Conservation (phyloP, 2,329 filamentous ascomycete species). For the Bipolaris bicolor region DNA sequence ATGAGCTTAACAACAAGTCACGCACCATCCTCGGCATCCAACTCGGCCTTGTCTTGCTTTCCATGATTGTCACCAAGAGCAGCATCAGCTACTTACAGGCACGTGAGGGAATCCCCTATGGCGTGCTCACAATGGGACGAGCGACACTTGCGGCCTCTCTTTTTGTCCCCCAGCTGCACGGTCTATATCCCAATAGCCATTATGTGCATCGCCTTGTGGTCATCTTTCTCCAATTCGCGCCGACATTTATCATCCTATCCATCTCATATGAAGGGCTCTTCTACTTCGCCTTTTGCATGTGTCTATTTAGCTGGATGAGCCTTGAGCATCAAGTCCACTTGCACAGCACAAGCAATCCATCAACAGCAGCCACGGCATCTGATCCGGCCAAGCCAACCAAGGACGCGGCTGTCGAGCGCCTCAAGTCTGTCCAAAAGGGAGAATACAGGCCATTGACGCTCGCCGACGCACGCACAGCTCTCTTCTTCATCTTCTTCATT, state of each 20-base stretch:
- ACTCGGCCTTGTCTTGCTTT: conserved; percentile 77
- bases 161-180: conserved; percentile 79
- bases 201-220: conserved; percentile 89
- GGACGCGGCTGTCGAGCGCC: conserved; percentile 42
- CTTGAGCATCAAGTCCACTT: conserved; percentile 79
- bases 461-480: conserved; percentile 82
- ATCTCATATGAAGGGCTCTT: conserved; percentile 98
- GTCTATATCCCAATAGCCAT: conserved; percentile 78
- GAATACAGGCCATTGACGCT: conserved; percentile 73
- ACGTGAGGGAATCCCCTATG: conserved; percentile 80
- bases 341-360: conserved; percentile 32
- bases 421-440: conserved; percentile 39
- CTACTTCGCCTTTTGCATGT: conserved; percentile 86
- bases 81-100: conserved; percentile 85
- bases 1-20: conserved; percentile 56
- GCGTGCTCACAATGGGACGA: conserved; percentile 90
- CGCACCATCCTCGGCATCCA: conserved; percentile 70
- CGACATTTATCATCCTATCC: conserved; percentile 92
- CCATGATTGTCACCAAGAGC: conserved; percentile 85
- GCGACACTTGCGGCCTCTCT: conserved; percentile 76
- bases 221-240: conserved; percentile 90
- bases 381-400: conserved; percentile 50
- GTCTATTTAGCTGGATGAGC: conserved; percentile 86
- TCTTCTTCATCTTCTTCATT: conserved; percentile 94
- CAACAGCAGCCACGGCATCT: conserved; percentile 16